Evolutionary conservation across 768 basidiomycete species (phyloP).

Genomic region (Boletus huronensis): DNA sequence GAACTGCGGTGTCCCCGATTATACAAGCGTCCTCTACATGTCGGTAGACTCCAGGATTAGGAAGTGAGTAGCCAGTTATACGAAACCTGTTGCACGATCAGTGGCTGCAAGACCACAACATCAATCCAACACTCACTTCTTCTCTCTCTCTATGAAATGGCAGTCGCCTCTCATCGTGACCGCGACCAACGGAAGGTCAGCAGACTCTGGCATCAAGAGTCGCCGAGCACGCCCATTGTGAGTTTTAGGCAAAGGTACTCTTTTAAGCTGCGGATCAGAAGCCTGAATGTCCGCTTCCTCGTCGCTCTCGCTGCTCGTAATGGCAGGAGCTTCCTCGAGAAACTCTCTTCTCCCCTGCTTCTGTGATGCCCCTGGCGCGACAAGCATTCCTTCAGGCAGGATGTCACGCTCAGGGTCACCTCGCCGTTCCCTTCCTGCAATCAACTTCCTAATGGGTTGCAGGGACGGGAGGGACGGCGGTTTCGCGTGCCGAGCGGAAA

Average conservation of each 20-base stretch:
- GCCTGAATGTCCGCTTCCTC: slow-evolving; percentile 12
- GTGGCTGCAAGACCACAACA: slow-evolving; percentile 3
- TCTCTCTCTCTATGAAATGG: slow-evolving; percentile 39
- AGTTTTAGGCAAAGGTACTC: slow-evolving; percentile 33
- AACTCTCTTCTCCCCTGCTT: slow-evolving; percentile 3
- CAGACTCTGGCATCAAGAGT: slow-evolving; percentile 26
- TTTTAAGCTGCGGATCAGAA: slow-evolving; percentile 24
- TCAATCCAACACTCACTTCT: slow-evolving; percentile 24
- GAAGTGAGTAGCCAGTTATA: slow-evolving; percentile 37
- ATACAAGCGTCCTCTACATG: slow-evolving; percentile 48
- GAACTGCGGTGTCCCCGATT: slow-evolving; percentile 38
- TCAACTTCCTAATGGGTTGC: slow-evolving; percentile 11
- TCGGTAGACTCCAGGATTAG: slow-evolving; percentile 33
- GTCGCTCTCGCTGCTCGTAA: slow-evolving; percentile 11
- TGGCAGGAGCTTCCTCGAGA: slow-evolving; percentile 11
- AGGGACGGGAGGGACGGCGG: slow-evolving; percentile 4
- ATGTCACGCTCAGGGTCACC: slow-evolving; percentile 1
- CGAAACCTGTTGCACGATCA: slow-evolving; percentile 31
- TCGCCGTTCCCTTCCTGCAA: slow-evolving; percentile 10
- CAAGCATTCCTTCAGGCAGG: background rate
- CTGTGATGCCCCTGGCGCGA: slow-evolving; percentile 3
- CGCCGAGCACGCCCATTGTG: slow-evolving; percentile 32
- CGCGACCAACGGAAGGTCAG: slow-evolving; percentile 36
- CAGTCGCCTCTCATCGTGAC: slow-evolving; percentile 46
- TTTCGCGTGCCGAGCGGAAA: slow-evolving; percentile 1